phyloP scores from a whole-genome alignment of 139 green algal species.

The Nannochloris sp. region DNA sequence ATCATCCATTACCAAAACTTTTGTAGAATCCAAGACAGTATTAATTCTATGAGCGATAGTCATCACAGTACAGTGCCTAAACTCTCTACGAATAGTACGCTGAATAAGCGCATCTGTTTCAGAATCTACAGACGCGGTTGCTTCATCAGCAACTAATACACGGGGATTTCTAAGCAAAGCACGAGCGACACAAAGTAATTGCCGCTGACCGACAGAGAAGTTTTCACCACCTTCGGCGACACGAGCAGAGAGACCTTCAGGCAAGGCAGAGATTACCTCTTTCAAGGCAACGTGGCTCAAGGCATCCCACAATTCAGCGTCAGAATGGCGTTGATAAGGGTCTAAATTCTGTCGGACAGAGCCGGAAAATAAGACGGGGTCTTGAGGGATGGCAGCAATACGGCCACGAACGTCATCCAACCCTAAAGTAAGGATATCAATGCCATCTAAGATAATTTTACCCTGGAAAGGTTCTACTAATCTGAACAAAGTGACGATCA shows the following conservation, averaged over 20 bases:
- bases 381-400: slow-evolving; percentile 82
- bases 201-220: slow-evolving; percentile 78
- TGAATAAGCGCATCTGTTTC: slow-evolving; percentile 79
- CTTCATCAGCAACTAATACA: slow-evolving; percentile 90
- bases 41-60: slow-evolving; percentile 78
- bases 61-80: slow-evolving; percentile 73
- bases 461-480: slow-evolving; percentile 74
- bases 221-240: slow-evolving; percentile 79
- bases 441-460: slow-evolving; percentile 71
- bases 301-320: slow-evolving; percentile 71
- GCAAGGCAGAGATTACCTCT: slow-evolving; percentile 13
- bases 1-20: slow-evolving; percentile 60
- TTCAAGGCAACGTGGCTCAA: slow-evolving; percentile 66
- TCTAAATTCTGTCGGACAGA: slow-evolving; percentile 89
- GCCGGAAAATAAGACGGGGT: slow-evolving; percentile 84
- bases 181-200: slow-evolving; percentile 88
- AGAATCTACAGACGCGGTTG: slow-evolving; percentile 81
- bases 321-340: slow-evolving; percentile 63
- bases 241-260: slow-evolving; percentile 26
- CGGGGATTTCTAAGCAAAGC: slow-evolving; percentile 64
- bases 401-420: slow-evolving; percentile 61
- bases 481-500: slow-evolving; percentile 79
- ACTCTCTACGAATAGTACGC: slow-evolving; percentile 71
- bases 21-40: slow-evolving; percentile 67
- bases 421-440: slow-evolving; percentile 65